A percentile compares a stretch with the other conserved stretches of the same genome.
Conservation (phyloP, 305 asterid genomes). For the Rubia peregrina region DNA sequence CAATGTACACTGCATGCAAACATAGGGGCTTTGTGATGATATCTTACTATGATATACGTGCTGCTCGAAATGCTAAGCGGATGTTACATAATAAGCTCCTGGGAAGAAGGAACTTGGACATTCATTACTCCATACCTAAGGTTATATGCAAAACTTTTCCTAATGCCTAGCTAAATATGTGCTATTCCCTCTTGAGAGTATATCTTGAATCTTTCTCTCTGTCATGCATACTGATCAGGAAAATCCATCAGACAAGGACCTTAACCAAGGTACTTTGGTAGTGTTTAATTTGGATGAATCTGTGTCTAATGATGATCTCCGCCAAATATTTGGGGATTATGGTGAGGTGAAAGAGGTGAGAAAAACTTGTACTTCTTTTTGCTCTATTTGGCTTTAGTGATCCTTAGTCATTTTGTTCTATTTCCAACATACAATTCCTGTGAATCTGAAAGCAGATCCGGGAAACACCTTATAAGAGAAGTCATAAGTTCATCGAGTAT, state of each 20-base stretch:
- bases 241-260: slow-evolving; percentile 68
- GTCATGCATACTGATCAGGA: slow-evolving; percentile 33
- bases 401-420: slow-evolving; percentile 3
- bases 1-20: slow-evolving; percentile 65
- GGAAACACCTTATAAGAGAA: slow-evolving; percentile 71
- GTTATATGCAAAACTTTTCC: slow-evolving; percentile 23
- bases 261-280: slow-evolving; percentile 73
- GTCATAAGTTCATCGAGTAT: slow-evolving; percentile 65
- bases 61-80: slow-evolving; percentile 69
- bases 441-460: slow-evolving; percentile 39
- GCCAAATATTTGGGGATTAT: slow-evolving; percentile 51
- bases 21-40: slow-evolving; percentile 85
- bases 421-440: slow-evolving; percentile 9
- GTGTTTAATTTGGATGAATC: slow-evolving; percentile 67
- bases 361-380: not conserved
- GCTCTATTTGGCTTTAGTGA: not conserved
- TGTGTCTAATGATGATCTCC: slow-evolving; percentile 59
- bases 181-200: not conserved
- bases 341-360: slow-evolving; percentile 83
- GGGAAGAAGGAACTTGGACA: slow-evolving; percentile 61
- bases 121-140: slow-evolving; percentile 84
- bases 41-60: slow-evolving; percentile 68
- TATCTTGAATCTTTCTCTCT: slow-evolving; percentile 8
- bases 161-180: slow-evolving; percentile 3
- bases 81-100: slow-evolving; percentile 58